These are phyloP conservation scores for Ceratocystis alfenasii DNA, from an alignment of 2,329 filamentous ascomycete species.

Conservation along the genomic window DNA sequence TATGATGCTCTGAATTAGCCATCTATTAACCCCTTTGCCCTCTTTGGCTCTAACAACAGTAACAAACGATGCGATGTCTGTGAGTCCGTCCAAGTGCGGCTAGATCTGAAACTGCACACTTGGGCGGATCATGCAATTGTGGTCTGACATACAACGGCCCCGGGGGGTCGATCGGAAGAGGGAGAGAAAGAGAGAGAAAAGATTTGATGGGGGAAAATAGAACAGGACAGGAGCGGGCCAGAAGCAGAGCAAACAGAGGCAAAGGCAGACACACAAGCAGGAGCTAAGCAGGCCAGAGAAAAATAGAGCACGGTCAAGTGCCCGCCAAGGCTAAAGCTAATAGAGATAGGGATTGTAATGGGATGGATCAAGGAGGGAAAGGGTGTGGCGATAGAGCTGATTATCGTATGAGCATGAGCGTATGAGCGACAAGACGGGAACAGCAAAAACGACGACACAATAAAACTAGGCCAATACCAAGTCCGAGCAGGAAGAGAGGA, in stretches of 20 bases:
- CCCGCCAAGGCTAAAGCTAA: conserved; percentile 2
- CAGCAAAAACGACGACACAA: background rate
- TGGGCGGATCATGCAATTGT: conserved; percentile 22
- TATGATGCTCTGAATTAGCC: conserved; percentile 8
- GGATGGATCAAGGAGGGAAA: background rate
- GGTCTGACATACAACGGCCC: conserved; percentile 21
- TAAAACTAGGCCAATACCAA: background rate
- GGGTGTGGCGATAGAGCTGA: conserved; percentile 11
- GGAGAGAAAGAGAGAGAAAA: conserved; percentile 16
- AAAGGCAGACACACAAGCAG: too few species aligned
- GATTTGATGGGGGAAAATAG: conserved; percentile 10
- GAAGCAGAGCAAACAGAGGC: too few species aligned
- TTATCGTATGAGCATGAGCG: conserved; percentile 12
- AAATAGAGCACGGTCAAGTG: conserved; percentile 8
- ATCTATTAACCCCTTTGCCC: conserved; percentile 6
- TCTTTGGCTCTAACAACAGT: background rate
- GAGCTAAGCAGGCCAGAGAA: background rate
- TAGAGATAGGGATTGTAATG: background rate
- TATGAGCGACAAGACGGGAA: background rate
- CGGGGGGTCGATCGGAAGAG: conserved; percentile 21
- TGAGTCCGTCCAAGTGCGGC: conserved; percentile 6
- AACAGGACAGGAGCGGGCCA: too few species aligned
- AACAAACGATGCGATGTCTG: background rate
- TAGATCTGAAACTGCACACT: conserved; percentile 12
- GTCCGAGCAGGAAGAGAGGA: background rate